A percentile compares a stretch with the other conserved stretches of the same genome.
phyloP scores from a whole-genome alignment of 371 early-diverging fungal species.

The Mortierella sp. region DNA sequence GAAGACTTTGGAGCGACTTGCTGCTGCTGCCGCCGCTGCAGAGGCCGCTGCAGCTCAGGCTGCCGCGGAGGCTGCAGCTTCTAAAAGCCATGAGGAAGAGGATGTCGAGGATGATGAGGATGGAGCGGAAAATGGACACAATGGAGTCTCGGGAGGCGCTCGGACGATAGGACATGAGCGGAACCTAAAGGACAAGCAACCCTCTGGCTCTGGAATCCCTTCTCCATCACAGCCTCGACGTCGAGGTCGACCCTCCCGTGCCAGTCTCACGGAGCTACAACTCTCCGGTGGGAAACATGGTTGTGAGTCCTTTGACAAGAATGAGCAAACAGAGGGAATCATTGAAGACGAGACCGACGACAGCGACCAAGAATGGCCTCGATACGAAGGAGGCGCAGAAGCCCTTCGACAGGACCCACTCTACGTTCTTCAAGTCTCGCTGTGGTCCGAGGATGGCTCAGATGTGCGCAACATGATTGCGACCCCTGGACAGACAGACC shows the following conservation, averaged over 20 bases:
- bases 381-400: constrained; percentile 14
- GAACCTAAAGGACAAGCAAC: neutral
- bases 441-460: constrained; percentile 77
- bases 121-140: neutral
- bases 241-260: constrained; percentile 25
- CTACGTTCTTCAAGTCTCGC: constrained; percentile 81
- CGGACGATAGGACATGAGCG: neutral
- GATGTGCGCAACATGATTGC: constrained; percentile 66
- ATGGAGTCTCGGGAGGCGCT: neutral
- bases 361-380: constrained; percentile 30
- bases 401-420: constrained; percentile 62
- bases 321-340: too few relatives aligned
- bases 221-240: constrained; percentile 15
- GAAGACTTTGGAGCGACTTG: constrained; percentile 17
- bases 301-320: neutral
- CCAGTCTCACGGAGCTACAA: neutral
- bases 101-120: neutral
- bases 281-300: neutral
- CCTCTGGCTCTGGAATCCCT: neutral
- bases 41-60: constrained; percentile 12
- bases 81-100: neutral
- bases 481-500: constrained; percentile 49
- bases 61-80: neutral
- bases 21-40: constrained; percentile 17
- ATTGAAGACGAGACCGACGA: constrained; percentile 36